Evolutionary conservation across 306 rosid species (phyloP).

Genomic region (Acacia acuminata): DNA sequence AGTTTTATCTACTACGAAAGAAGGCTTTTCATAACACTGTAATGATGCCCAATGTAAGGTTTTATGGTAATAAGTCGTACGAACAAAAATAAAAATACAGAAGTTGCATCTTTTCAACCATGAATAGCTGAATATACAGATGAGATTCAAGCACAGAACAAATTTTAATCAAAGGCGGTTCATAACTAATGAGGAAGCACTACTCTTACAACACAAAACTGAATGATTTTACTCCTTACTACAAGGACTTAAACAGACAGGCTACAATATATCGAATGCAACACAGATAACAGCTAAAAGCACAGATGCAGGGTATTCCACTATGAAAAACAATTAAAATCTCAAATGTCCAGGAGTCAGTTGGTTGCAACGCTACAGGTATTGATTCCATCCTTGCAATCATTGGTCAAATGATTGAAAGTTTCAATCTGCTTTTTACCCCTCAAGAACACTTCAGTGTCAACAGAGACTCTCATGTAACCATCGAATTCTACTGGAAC

Average conservation of each 20-base stretch:
- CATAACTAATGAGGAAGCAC: constrained; percentile 32
- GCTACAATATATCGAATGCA: constrained; percentile 63
- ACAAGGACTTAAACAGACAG: constrained; percentile 36
- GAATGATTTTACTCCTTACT: constrained; percentile 41
- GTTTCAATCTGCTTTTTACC: constrained; percentile 96
- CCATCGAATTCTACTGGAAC: constrained; percentile 90
- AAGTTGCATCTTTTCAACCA: constrained; percentile 20
- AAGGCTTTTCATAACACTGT: not conserved
- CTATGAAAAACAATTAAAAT: constrained; percentile 36
- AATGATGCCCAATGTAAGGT: not conserved
- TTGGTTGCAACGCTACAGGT: constrained; percentile 71
- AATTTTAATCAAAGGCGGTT: constrained; percentile 31
- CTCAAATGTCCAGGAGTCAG: constrained; percentile 43
- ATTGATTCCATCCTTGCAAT: constrained; percentile 94
- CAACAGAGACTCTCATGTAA: constrained; percentile 92
- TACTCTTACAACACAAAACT: constrained; percentile 51
- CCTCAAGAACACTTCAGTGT: constrained; percentile 95
- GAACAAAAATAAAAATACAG: not conserved
- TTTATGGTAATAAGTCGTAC: not conserved
- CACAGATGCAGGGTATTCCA: constrained; percentile 40
- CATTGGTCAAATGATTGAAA: constrained; percentile 89
- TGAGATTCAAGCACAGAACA: constrained; percentile 29
- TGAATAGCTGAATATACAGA: constrained; percentile 1
- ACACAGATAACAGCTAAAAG: constrained; percentile 47
- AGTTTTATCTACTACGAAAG: not conserved